These are phyloP conservation scores for Leptographium procerum DNA, from an alignment of 2,329 filamentous ascomycete genomes.

Conservation along the genomic window DNA sequence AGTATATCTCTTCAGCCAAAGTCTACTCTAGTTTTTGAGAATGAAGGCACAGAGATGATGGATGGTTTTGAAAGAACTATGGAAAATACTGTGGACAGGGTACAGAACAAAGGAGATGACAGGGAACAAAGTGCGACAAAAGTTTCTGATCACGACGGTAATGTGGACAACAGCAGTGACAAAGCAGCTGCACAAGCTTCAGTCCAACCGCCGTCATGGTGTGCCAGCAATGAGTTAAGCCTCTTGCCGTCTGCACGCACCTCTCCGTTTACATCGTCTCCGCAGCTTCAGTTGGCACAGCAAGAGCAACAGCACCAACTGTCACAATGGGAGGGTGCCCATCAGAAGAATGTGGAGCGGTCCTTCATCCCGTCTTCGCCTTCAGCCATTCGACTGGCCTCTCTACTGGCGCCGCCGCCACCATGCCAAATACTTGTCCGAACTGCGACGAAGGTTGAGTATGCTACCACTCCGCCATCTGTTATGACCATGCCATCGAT, in stretches of 20 bases:
- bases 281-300: too few relatives aligned
- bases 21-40: not conserved
- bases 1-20: not conserved
- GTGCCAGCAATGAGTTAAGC: not conserved
- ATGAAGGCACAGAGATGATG: not conserved
- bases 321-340: not conserved
- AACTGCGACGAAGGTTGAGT: conserved; percentile 6
- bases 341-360: not conserved
- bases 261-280: not conserved
- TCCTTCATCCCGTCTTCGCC: not conserved
- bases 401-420: not conserved
- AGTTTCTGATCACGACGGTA: not conserved
- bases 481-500: not conserved
- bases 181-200: not conserved
- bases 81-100: not conserved
- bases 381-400: not conserved
- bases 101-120: too few relatives aligned
- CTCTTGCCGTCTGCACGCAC: not conserved
- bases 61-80: not conserved
- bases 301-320: not conserved
- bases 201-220: not conserved
- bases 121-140: not conserved
- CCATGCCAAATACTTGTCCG: conserved; percentile 6
- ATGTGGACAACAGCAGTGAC: too few relatives aligned
- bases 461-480: not conserved